Evolutionary conservation across 306 rosid genomes (phyloP).

Genomic region (Abrus pulchellus): DNA sequence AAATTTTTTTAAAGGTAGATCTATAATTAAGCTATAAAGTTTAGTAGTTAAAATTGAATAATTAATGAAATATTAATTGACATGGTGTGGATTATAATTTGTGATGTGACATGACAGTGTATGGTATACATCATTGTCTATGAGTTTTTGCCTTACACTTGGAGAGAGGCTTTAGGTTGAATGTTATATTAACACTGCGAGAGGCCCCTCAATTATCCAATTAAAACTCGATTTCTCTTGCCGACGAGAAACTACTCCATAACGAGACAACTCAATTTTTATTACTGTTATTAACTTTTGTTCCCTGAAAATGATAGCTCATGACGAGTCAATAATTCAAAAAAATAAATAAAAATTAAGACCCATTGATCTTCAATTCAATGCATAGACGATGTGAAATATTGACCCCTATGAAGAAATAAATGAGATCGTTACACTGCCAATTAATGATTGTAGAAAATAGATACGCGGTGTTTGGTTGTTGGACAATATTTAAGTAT

Average conservation of each 20-base stretch:
- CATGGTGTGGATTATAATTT: not conserved
- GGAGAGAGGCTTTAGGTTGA: not conserved
- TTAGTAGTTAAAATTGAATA: not conserved
- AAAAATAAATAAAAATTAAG: not conserved
- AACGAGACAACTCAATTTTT: not conserved
- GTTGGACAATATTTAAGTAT: too few species aligned
- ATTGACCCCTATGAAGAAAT: not conserved
- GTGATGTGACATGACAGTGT: not conserved
- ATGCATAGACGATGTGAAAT: constrained; percentile 5
- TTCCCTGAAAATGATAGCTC: constrained; percentile 38
- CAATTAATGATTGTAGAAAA: not conserved
- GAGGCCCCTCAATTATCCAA: not conserved
- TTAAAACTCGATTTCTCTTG: constrained; percentile 10
- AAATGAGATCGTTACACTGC: not conserved
- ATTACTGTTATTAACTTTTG: not conserved
- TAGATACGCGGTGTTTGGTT: not conserved
- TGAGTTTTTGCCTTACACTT: constrained; percentile 25
- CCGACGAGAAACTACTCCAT: constrained; percentile 29
- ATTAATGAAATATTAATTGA: not conserved
- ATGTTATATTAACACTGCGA: not conserved
- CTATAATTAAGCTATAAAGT: not conserved
- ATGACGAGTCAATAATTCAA: constrained; percentile 7
- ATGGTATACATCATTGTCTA: constrained; percentile 31
- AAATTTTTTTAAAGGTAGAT: not conserved
- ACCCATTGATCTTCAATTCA: not conserved